Percentiles rank a stretch among this genome's conserved stretches.
Conservation (phyloP, 192 early-diverging fungal genomes). For the Funneliformis geosporum region DNA sequence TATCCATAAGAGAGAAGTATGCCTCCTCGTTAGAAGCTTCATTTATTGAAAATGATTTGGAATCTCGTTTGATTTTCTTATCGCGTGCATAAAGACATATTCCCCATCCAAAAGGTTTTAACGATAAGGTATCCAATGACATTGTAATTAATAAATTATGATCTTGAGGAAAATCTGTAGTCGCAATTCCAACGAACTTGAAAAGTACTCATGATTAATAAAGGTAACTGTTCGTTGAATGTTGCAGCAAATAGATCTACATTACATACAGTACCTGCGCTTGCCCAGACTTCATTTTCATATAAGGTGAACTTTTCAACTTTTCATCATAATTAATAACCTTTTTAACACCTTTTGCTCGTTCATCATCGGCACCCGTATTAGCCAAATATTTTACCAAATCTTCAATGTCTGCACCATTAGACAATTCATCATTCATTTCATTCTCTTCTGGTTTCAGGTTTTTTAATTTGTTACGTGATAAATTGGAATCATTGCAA, state of each 20-base stretch:
- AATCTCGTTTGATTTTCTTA: neutral
- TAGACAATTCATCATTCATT: neutral
- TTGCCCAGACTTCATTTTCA: neutral
- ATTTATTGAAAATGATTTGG: neutral
- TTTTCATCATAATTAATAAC: constrained; percentile 16
- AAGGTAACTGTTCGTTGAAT: neutral
- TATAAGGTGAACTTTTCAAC: neutral
- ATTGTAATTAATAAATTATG: constrained; percentile 32
- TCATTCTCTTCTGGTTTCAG: too few species aligned
- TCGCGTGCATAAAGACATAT: constrained; percentile 21
- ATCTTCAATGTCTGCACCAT: constrained; percentile 11
- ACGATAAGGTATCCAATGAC: constrained; percentile 16
- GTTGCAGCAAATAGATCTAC: too few species aligned
- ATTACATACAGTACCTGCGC: constrained; percentile 3
- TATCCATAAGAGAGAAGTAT: constrained; percentile 16
- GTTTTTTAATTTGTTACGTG: neutral
- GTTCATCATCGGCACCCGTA: neutral
- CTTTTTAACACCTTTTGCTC: neutral
- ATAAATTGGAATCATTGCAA: constrained; percentile 28
- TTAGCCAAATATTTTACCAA: neutral
- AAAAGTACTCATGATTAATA: too few species aligned
- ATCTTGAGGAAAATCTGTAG: neutral
- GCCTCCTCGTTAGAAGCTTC: neutral
- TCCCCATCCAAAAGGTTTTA: constrained; percentile 14
- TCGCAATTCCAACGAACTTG: constrained; percentile 1